Base-by-base conservation (phyloP, 257 asterid genomes). In the Nicotiana tabacum region DNA sequence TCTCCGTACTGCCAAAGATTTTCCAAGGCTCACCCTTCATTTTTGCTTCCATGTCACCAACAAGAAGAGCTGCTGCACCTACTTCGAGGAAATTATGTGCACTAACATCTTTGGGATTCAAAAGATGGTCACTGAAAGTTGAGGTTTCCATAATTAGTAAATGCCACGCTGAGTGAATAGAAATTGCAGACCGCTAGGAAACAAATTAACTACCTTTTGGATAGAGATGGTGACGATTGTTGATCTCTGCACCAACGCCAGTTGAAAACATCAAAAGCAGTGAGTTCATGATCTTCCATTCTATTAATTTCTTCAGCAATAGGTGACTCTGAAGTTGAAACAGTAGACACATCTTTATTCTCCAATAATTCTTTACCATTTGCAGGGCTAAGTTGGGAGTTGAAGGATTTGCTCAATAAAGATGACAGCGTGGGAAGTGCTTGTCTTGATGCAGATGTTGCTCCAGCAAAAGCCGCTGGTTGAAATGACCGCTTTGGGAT, bases 31-130 rank as follows among this genome's bases (percentile, higher is more conserved):
- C 93, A 81, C 97, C 99, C 92, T 94, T 94, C 91, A 92, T 91
- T 91, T 91, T 94, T 62, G 98, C 92, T 84, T 96, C 99, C 98
- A 94, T 89, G 87, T 96, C 99, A 82, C 98, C 98, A 11, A 96
- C 94, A 87, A 96, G 97, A 87, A 96, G 98, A 88, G 98, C 98
- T 77, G 99, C 99, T 51, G 99, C 99, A 80, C 99, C 98, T 72
- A 96, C 95, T 92, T 96, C 98, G 70, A 96, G 91, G 85, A 96
- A 93, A 89, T 93, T 93, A 88, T 88, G 97, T 81, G 92, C 83
- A 61, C 85, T 87, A 82, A 92, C 86, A 69, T 92, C 98, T 89
- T 92, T 94, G 85, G 92, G 92, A 83, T 90, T 92, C 86, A 90
- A 90, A 82, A 89, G 85, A 86, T 90, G 96, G 82, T 96, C 97